Conservation (phyloP, 257 asterid species). For the Ehretia macrophylla region DNA sequence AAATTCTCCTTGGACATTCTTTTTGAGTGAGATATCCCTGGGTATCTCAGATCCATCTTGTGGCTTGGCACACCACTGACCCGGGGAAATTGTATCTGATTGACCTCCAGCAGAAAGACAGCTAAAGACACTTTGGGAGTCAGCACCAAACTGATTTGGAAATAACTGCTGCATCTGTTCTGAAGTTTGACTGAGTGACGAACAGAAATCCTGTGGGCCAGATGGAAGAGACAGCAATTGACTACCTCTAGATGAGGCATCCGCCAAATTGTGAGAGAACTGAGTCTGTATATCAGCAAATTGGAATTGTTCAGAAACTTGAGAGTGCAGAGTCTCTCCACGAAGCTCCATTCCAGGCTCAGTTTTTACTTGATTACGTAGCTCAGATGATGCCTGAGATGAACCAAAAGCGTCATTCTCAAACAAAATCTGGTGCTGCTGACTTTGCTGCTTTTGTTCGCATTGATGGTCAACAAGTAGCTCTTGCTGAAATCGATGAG, state of each 20-base stretch:
- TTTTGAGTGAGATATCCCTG: slow-evolving; percentile 38
- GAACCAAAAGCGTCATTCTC: slow-evolving; percentile 52
- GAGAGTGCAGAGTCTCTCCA: slow-evolving; percentile 46
- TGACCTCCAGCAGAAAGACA: slow-evolving; percentile 45
- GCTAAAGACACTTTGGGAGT: slow-evolving; percentile 47
- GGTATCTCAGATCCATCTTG: slow-evolving; percentile 49
- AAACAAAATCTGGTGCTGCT: slow-evolving; percentile 49
- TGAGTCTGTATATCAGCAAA: slow-evolving; percentile 56
- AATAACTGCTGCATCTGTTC: slow-evolving; percentile 54
- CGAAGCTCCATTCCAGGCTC: slow-evolving; percentile 50
- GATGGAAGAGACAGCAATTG: slow-evolving; percentile 43
- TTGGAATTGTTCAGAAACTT: slow-evolving; percentile 54
- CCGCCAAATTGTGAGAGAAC: slow-evolving; percentile 44
- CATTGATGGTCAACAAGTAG: slow-evolving; percentile 50
- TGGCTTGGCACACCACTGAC: slow-evolving; percentile 58
- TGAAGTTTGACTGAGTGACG: slow-evolving; percentile 47
- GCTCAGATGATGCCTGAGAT: slow-evolving; percentile 46
- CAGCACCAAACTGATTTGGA: slow-evolving; percentile 47
- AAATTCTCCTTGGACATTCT: slow-evolving; percentile 46
- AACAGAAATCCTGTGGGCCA: slow-evolving; percentile 35
- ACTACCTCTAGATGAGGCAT: slow-evolving; percentile 48
- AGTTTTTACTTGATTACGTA: slow-evolving; percentile 44
- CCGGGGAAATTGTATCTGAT: slow-evolving; percentile 40
- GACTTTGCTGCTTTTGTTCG: slow-evolving; percentile 57
- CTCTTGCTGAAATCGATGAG: slow-evolving; percentile 62